Evolutionary conservation across 129 eudicot genomes (phyloP).

Genomic region (Lonicera japonica): DNA sequence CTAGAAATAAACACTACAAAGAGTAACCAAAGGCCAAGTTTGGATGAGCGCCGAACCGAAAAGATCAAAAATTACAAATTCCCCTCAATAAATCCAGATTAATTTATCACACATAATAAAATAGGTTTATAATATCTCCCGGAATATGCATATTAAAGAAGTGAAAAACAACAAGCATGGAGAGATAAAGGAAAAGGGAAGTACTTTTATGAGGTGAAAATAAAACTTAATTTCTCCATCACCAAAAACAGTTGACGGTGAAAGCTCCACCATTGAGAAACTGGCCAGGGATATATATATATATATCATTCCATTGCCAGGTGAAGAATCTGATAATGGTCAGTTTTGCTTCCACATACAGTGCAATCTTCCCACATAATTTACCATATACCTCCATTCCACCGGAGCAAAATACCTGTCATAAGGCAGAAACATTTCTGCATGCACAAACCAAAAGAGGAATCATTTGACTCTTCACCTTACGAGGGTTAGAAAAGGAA

Average conservation of each 20-base stretch:
- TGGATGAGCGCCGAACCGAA: no score
- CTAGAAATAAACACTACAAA: no score
- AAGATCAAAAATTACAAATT: no score
- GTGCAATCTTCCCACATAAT: slow-evolving; percentile 11
- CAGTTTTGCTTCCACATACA: slow-evolving; percentile 7
- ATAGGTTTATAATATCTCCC: no score
- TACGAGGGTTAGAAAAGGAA: background rate
- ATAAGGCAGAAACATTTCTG: slow-evolving; percentile 20
- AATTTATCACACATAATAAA: no score
- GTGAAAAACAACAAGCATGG: no score
- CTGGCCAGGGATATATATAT: slow-evolving; percentile 8
- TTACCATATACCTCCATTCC: slow-evolving; percentile 10
- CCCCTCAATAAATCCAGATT: no score
- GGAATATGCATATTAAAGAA: no score
- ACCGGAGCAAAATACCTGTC: slow-evolving; percentile 19
- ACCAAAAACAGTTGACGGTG: background rate
- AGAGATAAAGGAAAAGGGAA: background rate
- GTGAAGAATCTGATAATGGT: slow-evolving; percentile 15
- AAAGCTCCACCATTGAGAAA: slow-evolving; percentile 15
- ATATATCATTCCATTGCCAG: slow-evolving; percentile 3
- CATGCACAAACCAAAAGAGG: slow-evolving; percentile 14
- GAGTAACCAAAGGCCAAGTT: no score
- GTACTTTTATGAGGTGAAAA: background rate
- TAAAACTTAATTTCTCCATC: background rate
- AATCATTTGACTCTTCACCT: slow-evolving; percentile 6